These are phyloP conservation scores for Backusella luteola DNA, from an alignment of 192 early-diverging fungal species.

Conservation along the genomic window DNA sequence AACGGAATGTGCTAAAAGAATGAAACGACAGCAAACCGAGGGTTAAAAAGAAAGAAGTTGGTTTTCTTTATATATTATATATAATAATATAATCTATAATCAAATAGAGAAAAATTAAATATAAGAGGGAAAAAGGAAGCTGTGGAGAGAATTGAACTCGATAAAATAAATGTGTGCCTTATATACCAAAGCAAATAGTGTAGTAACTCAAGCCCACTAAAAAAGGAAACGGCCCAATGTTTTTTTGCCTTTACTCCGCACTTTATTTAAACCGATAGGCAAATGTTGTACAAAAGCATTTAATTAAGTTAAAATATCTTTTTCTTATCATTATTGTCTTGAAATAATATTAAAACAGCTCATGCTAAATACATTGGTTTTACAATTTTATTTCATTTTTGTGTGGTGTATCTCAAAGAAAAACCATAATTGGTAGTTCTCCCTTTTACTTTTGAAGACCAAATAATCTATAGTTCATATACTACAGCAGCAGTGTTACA, in stretches of 20 bases:
- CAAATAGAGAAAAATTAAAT: conserved; percentile 7
- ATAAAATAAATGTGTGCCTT: background rate
- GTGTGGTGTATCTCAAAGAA: background rate
- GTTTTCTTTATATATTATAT: conserved; percentile 1
- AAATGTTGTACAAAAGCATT: conserved; percentile 7
- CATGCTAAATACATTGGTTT: background rate
- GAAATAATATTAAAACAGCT: background rate
- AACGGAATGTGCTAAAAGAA: background rate
- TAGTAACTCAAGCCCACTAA: background rate
- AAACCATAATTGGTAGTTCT: background rate
- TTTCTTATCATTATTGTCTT: background rate
- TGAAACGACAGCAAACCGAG: background rate
- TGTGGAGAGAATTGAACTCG: background rate
- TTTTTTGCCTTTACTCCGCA: background rate
- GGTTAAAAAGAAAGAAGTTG: conserved; percentile 9
- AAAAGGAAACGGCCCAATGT: background rate
- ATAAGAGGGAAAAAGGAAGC: conserved; percentile 4
- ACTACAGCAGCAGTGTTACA: background rate
- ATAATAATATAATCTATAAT: background rate
- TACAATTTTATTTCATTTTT: background rate
- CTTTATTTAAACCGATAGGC: background rate
- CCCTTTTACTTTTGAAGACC: background rate
- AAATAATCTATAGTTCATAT: background rate
- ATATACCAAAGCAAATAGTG: background rate
- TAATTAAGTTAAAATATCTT: conserved; percentile 10